Evolutionary conservation across 2,329 filamentous ascomycete species (phyloP).

Genomic region (Venturia nashicola): DNA sequence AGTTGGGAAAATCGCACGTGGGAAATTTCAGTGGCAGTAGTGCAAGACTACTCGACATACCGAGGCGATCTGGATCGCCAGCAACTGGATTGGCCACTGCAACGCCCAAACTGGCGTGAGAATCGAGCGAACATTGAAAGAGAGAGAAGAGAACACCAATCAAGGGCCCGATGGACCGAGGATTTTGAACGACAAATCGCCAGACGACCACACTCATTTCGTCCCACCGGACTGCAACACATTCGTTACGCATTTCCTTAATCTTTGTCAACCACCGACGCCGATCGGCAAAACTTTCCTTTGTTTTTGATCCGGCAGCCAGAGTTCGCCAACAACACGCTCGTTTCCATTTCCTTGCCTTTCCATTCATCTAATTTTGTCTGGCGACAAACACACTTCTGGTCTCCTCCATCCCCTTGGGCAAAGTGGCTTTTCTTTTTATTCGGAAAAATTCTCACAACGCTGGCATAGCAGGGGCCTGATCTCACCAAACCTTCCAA

Average conservation of each 20-base stretch:
- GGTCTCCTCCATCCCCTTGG: neutral
- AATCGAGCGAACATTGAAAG: neutral
- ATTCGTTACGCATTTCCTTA: constrained; percentile 15
- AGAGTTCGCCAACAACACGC: neutral
- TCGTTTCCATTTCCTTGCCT: constrained; percentile 15
- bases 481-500: neutral
- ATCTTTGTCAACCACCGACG: neutral
- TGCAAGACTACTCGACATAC: constrained; percentile 60
- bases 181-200: constrained; percentile 16
- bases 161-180: constrained; percentile 15
- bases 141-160: neutral
- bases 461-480: neutral
- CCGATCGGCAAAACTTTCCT: neutral
- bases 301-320: neutral
- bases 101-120: neutral
- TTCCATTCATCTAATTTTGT: constrained; percentile 3
- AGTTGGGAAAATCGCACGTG: constrained; percentile 51
- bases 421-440: neutral
- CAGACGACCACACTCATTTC: constrained; percentile 23
- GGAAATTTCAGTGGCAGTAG: constrained; percentile 68
- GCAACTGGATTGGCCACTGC: neutral
- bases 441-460: too few species aligned
- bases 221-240: constrained; percentile 16
- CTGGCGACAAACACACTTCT: neutral
- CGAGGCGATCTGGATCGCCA: constrained; percentile 17